These are phyloP conservation scores for Coelastrella sp. DNA, from an alignment of 139 green algal genomes.

Conservation along the genomic window DNA sequence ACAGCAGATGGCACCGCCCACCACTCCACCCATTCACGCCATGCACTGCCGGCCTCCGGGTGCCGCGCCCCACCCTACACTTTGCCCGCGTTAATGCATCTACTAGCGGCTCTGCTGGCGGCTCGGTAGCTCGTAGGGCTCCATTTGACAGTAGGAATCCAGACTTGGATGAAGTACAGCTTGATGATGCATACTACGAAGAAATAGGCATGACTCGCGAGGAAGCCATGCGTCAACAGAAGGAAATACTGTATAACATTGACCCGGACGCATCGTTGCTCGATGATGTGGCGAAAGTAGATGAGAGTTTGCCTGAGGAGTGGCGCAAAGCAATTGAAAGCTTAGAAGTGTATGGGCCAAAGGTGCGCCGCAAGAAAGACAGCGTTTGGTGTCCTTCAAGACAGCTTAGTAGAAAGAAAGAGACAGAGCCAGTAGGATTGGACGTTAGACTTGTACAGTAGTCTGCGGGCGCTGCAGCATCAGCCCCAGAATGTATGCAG, in stretches of 20 bases:
- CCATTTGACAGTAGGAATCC: conserved; percentile 17
- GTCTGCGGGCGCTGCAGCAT: too few species aligned
- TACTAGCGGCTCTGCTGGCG: neutral
- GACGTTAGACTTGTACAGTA: too few species aligned
- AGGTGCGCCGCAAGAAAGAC: conserved; percentile 32
- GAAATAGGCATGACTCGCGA: conserved; percentile 56
- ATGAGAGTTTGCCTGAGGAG: neutral
- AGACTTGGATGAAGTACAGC: conserved; percentile 56
- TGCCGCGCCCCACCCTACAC: neutral
- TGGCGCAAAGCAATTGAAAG: conserved; percentile 16
- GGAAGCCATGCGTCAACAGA: conserved; percentile 26
- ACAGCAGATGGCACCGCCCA: neutral
- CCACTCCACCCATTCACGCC: neutral
- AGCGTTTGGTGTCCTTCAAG: neutral
- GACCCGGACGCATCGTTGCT: conserved; percentile 25
- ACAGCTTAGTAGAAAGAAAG: too few species aligned
- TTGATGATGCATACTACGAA: conserved; percentile 61
- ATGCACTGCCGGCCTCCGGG: neutral
- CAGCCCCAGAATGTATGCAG: too few species aligned
- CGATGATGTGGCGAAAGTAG: conserved; percentile 22
- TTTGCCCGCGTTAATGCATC: neutral
- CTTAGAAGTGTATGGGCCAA: conserved; percentile 43
- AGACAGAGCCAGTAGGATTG: too few species aligned
- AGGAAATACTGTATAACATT: neutral
- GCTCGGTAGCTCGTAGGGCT: neutral